phyloP scores from a whole-genome alignment of 345 rosid species.

The Eucalyptus pauciflora region DNA sequence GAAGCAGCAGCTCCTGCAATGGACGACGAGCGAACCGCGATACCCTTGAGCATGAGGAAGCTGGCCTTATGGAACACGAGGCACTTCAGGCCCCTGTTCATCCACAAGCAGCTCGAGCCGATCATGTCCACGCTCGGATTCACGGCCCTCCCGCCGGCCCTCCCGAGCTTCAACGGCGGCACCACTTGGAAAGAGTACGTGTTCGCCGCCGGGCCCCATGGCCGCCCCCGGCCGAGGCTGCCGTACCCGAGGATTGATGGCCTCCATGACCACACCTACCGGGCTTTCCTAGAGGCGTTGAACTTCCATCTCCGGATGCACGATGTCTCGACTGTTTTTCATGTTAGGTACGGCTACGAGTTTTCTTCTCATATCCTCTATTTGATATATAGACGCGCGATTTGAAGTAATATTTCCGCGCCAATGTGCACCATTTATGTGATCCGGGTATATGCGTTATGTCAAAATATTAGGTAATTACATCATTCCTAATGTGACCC shows the following conservation, averaged over 20 bases:
- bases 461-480: not conserved
- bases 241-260: slow-evolving; percentile 39
- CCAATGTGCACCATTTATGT: not conserved
- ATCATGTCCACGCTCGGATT: slow-evolving; percentile 17
- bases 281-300: slow-evolving; percentile 39
- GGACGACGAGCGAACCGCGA: slow-evolving; percentile 9
- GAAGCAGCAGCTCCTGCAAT: not conserved
- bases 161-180: not conserved
- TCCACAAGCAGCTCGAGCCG: slow-evolving; percentile 33
- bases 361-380: not conserved
- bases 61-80: slow-evolving; percentile 33
- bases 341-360: slow-evolving; percentile 19
- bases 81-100: slow-evolving; percentile 34
- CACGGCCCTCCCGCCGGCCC: slow-evolving; percentile 5
- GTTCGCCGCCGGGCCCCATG: no score
- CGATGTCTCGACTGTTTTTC: slow-evolving; percentile 33
- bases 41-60: slow-evolving; percentile 5
- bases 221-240: no score
- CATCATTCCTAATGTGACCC: not conserved
- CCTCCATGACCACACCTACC: slow-evolving; percentile 30
- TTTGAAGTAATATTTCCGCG: not conserved
- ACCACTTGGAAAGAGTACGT: not conserved
- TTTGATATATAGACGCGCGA: not conserved
- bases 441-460: not conserved
- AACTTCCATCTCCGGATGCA: slow-evolving; percentile 25